Percentiles rank a stretch among this genome's conserved stretches.
Conservation (phyloP, 1,284 basidiomycete genomes). For the Agroathelia rolfsii region DNA sequence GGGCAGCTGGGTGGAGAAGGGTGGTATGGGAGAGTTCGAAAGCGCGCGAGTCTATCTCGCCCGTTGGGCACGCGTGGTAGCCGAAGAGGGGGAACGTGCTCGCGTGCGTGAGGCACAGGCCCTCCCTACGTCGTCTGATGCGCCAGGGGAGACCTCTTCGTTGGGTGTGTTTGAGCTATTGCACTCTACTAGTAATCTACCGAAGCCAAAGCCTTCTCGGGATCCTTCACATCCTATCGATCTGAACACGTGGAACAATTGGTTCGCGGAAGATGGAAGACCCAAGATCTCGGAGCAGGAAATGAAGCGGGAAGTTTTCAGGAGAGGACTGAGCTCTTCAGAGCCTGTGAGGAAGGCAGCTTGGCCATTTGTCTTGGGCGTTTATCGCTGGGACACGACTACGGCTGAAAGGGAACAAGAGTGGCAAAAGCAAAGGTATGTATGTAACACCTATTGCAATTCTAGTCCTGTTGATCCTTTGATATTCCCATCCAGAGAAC, state of each 20-base stretch:
- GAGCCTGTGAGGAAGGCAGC: slow-evolving; percentile 54
- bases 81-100: slow-evolving; percentile 88
- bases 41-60: slow-evolving; percentile 93
- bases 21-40: slow-evolving; percentile 89
- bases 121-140: slow-evolving; percentile 36
- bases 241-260: slow-evolving; percentile 56
- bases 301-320: slow-evolving; percentile 69
- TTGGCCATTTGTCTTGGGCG: slow-evolving; percentile 89
- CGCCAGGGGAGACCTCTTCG: slow-evolving; percentile 61
- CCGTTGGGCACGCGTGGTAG: slow-evolving; percentile 92
- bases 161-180: slow-evolving; percentile 86
- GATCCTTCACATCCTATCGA: slow-evolving; percentile 66
- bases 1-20: slow-evolving; percentile 79
- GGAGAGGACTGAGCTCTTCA: slow-evolving; percentile 51
- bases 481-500: slow-evolving; percentile 32
- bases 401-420: slow-evolving; percentile 38
- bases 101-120: slow-evolving; percentile 67
- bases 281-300: slow-evolving; percentile 59
- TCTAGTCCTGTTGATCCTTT: slow-evolving; percentile 4
- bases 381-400: slow-evolving; percentile 70
- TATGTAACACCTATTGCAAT: slow-evolving; percentile 6
- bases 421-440: slow-evolving; percentile 61
- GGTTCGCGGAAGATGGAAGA: slow-evolving; percentile 63
- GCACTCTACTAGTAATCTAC: slow-evolving; percentile 67
- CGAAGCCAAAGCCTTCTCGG: slow-evolving; percentile 64